These are phyloP conservation scores for Kodamaea suecica DNA, from an alignment of 1,139 yeast genomes.

Conservation along the genomic window DNA sequence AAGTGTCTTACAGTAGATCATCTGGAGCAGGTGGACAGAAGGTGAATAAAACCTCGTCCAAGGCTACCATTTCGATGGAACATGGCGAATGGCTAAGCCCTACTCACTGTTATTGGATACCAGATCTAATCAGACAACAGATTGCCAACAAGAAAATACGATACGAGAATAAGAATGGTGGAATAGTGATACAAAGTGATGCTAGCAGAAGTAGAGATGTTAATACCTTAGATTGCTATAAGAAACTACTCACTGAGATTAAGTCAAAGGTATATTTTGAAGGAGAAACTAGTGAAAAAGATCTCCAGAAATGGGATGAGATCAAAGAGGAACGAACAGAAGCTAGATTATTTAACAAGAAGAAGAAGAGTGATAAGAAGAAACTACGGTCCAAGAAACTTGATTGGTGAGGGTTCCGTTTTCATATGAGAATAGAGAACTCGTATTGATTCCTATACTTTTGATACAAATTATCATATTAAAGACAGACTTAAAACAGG, in stretches of 20 bases:
- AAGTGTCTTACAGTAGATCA: slow-evolving; percentile 60
- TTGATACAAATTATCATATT: no score
- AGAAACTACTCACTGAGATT: slow-evolving; percentile 55
- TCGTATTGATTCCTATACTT: no score
- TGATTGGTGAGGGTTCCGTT: slow-evolving; percentile 17
- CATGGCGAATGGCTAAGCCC: slow-evolving; percentile 48
- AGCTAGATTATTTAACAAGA: slow-evolving; percentile 50
- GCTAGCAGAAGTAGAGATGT: slow-evolving; percentile 54
- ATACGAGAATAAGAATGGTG: slow-evolving; percentile 56
- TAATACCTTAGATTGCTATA: slow-evolving; percentile 59
- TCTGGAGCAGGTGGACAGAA: slow-evolving; percentile 97
- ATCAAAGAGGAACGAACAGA: slow-evolving; percentile 47
- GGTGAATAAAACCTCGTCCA: slow-evolving; percentile 80
- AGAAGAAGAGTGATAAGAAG: slow-evolving; percentile 54
- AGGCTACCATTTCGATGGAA: slow-evolving; percentile 63
- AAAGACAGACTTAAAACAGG: no score
- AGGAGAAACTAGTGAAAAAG: slow-evolving; percentile 48
- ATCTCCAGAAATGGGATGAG: slow-evolving; percentile 53
- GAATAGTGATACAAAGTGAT: slow-evolving; percentile 65
- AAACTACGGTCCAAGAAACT: slow-evolving; percentile 42
- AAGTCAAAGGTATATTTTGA: slow-evolving; percentile 47
- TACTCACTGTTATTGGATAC: slow-evolving; percentile 56
- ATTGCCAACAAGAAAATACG: slow-evolving; percentile 40
- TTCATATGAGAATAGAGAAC: slow-evolving; percentile 4
- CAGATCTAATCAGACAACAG: slow-evolving; percentile 48